Evolutionary conservation across 768 basidiomycete genomes (phyloP).

Genomic region (Podaxis sp.): DNA sequence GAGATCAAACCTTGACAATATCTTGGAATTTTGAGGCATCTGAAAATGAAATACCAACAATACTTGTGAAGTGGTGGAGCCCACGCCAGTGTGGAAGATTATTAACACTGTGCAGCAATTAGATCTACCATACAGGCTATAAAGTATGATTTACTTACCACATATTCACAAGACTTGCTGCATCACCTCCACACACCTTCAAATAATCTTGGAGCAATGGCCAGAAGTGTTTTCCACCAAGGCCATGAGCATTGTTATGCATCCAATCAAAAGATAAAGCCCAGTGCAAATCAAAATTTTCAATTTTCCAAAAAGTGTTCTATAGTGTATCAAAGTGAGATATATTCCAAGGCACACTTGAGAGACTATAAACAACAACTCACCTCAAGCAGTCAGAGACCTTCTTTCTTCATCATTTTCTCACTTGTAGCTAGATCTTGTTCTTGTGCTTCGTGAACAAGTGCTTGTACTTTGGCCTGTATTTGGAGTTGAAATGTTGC

Average conservation of each 20-base stretch:
- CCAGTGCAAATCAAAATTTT: constrained; percentile 31
- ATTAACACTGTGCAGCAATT: background rate
- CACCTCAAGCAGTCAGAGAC: constrained; percentile 15
- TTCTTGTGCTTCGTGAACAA: constrained; percentile 15
- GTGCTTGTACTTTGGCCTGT: constrained; percentile 17
- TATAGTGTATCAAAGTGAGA: constrained; percentile 15
- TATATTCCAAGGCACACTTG: too few species aligned
- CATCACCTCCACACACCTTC: background rate
- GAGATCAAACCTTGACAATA: constrained; percentile 29
- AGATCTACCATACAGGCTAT: too few species aligned
- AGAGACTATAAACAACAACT: too few species aligned
- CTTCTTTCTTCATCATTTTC: constrained; percentile 20
- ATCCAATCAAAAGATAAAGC: constrained; percentile 39
- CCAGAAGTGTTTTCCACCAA: constrained; percentile 34
- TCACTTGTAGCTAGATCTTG: constrained; percentile 16
- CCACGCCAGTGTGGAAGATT: constrained; percentile 30
- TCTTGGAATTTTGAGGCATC: constrained; percentile 33
- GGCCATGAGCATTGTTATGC: constrained; percentile 33
- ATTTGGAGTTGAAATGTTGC: constrained; percentile 16
- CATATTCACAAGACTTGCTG: too few species aligned
- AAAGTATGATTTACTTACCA: too few species aligned
- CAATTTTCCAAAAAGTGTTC: constrained; percentile 42
- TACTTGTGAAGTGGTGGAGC: constrained; percentile 29
- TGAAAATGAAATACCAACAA: constrained; percentile 24
- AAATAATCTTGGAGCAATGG: constrained; percentile 16